A percentile compares a stretch with the other conserved stretches of the same genome.
phyloP scores from a whole-genome alignment of 2,329 filamentous ascomycete genomes.

The Saccharata proteae region DNA sequence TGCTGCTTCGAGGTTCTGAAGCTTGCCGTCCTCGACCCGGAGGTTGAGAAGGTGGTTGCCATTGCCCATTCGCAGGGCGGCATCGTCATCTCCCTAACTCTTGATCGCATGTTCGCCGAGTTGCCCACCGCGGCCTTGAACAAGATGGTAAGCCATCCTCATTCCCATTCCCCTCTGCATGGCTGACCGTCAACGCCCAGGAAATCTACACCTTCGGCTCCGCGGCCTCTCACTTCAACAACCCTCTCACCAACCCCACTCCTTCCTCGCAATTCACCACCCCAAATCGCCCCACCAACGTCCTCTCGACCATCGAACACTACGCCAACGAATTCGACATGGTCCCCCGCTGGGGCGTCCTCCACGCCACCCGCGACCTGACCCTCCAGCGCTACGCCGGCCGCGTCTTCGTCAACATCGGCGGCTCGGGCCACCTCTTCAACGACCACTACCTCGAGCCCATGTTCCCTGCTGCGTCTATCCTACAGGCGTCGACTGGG shows the following conservation, averaged over 20 bases:
- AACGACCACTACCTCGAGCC: slow-evolving; percentile 33
- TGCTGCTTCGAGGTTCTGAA: slow-evolving; percentile 7
- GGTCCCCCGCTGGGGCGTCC: slow-evolving; percentile 57
- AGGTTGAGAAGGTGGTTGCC: slow-evolving; percentile 7
- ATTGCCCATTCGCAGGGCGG: slow-evolving; percentile 1
- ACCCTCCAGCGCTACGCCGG: slow-evolving; percentile 32
- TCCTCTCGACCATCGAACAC: slow-evolving; percentile 61
- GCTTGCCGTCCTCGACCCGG: slow-evolving; percentile 4
- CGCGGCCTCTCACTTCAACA: slow-evolving; percentile 67
- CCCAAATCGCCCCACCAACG: slow-evolving; percentile 17
- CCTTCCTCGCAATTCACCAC: slow-evolving; percentile 12
- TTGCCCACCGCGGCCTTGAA: not conserved
- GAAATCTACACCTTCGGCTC: slow-evolving; percentile 64
- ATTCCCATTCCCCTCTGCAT: not conserved
- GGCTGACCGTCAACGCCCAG: slow-evolving; percentile 21
- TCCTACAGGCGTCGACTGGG: not conserved
- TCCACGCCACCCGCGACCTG: slow-evolving; percentile 47
- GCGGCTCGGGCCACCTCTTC: slow-evolving; percentile 28
- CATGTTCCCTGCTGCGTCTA: slow-evolving; percentile 24
- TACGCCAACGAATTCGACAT: slow-evolving; percentile 65
- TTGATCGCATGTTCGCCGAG: slow-evolving; percentile 1
- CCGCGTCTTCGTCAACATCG: slow-evolving; percentile 29
- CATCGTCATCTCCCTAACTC: not conserved
- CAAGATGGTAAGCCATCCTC: not conserved
- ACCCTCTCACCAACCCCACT: slow-evolving; percentile 31